These are phyloP conservation scores for Lactifluus hygrophoroides DNA, from an alignment of 768 basidiomycete species.

Conservation along the genomic window DNA sequence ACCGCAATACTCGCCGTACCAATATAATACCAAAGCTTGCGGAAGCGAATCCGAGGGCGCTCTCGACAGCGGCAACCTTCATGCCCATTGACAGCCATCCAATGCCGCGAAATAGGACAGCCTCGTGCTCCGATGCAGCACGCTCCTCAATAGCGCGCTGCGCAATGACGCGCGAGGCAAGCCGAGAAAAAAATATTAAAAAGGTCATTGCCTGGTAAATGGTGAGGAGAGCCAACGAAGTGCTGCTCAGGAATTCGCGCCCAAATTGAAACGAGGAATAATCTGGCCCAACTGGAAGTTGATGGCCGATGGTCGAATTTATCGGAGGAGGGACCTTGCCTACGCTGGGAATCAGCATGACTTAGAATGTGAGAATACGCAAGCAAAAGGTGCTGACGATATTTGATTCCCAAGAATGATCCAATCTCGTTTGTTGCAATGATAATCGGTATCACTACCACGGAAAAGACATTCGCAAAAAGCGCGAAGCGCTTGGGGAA, in stretches of 20 bases:
- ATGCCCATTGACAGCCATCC: conserved; percentile 58
- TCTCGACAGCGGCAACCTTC: conserved; percentile 58
- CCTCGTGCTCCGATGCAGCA: conserved; percentile 36
- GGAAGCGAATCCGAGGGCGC: conserved; percentile 50
- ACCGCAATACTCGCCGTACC: conserved; percentile 48
- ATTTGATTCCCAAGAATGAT: conserved; percentile 53
- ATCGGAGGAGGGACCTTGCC: background rate
- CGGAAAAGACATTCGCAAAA: conserved; percentile 37
- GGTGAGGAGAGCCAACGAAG: conserved; percentile 52
- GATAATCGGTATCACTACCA: conserved; percentile 48
- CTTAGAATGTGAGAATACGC: background rate
- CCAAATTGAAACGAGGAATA: conserved; percentile 29
- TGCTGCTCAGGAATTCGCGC: conserved; percentile 50
- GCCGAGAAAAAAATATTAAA: conserved; percentile 48
- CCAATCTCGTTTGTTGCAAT: conserved; percentile 49
- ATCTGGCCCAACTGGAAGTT: conserved; percentile 37
- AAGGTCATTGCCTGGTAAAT: conserved; percentile 53
- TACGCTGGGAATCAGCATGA: background rate
- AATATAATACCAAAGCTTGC: conserved; percentile 45
- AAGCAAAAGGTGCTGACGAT: conserved; percentile 36
- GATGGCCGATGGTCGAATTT: background rate
- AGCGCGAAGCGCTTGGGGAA: conserved; percentile 44
- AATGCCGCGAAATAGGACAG: conserved; percentile 46
- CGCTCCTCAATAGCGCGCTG: conserved; percentile 44
- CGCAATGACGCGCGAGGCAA: conserved; percentile 41